phyloP scores from a whole-genome alignment of 305 asterid species.

The Fraxinus floribunda region DNA sequence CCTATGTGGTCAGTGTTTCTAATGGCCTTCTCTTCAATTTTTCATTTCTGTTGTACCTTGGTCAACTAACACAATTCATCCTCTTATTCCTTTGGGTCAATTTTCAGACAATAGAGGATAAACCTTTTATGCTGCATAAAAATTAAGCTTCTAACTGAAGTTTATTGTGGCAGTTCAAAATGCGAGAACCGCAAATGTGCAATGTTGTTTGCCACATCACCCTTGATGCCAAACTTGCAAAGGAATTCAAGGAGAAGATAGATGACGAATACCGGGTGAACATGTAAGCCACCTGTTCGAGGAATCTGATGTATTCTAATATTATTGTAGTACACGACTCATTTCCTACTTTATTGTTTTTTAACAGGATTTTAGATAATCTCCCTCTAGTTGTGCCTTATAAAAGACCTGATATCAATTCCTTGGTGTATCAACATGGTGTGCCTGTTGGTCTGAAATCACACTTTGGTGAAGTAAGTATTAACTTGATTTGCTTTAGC shows the following conservation, averaged over 20 bases:
- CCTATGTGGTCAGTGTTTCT: slow-evolving; percentile 7
- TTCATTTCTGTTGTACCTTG: background rate
- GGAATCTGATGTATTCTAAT: background rate
- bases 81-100: background rate
- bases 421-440: slow-evolving; percentile 15
- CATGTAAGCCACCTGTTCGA: slow-evolving; percentile 14
- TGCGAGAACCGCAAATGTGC: slow-evolving; percentile 26
- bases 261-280: slow-evolving; percentile 22
- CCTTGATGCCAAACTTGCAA: slow-evolving; percentile 21
- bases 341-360: background rate
- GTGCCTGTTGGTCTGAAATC: slow-evolving; percentile 16
- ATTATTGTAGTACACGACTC: background rate
- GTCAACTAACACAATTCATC: background rate
- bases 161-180: slow-evolving; percentile 16
- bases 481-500: background rate
- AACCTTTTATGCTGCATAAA: background rate
- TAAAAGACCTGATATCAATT: background rate
- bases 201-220: slow-evolving; percentile 10
- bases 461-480: slow-evolving; percentile 17
- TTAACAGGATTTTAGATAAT: slow-evolving; percentile 17
- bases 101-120: background rate
- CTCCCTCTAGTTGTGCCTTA: slow-evolving; percentile 16
- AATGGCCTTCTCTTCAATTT: background rate
- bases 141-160: background rate
- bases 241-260: slow-evolving; percentile 26